Evolutionary conservation across 2,329 filamentous ascomycete genomes (phyloP).

Genomic region (Sclerotinia borealis): DNA sequence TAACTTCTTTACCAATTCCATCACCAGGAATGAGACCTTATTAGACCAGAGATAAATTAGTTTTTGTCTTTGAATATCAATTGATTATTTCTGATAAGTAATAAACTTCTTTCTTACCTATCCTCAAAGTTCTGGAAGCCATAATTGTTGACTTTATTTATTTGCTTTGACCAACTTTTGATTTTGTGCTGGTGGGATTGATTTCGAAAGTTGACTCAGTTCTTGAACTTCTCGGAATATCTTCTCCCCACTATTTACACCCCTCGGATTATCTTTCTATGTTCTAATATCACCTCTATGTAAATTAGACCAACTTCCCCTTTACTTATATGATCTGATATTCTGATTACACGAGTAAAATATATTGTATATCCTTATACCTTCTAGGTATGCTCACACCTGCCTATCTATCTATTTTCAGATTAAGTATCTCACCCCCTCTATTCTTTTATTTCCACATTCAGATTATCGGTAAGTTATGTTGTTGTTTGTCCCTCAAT

Average conservation of each 20-base stretch:
- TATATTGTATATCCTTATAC: no score
- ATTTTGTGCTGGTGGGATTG: not conserved
- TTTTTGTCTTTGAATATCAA: constrained; percentile 1
- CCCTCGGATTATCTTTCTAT: not conserved
- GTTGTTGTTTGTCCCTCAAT: not conserved
- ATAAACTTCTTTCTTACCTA: constrained; percentile 45
- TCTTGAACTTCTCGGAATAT: not conserved
- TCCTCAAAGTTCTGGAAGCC: constrained; percentile 61
- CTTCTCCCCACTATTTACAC: not conserved
- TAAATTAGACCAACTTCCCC: no score
- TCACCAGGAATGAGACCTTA: constrained; percentile 93
- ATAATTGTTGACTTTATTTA: constrained; percentile 36
- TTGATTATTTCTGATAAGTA: not conserved
- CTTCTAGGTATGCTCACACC: no score
- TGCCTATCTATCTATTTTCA: no score
- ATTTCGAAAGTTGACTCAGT: not conserved
- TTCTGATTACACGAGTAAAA: no score
- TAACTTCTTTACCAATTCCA: constrained; percentile 97
- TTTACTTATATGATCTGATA: no score
- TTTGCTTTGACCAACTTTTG: constrained; percentile 9
- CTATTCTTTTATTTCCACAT: not conserved
- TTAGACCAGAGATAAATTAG: constrained; percentile 9
- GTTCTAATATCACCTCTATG: not conserved
- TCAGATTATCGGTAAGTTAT: no score
- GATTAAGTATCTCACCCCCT: not conserved